A percentile compares a stretch with the other conserved stretches of the same genome.
These are phyloP conservation scores for Zangia roseola DNA, from an alignment of 768 basidiomycete species.

Conservation along the genomic window DNA sequence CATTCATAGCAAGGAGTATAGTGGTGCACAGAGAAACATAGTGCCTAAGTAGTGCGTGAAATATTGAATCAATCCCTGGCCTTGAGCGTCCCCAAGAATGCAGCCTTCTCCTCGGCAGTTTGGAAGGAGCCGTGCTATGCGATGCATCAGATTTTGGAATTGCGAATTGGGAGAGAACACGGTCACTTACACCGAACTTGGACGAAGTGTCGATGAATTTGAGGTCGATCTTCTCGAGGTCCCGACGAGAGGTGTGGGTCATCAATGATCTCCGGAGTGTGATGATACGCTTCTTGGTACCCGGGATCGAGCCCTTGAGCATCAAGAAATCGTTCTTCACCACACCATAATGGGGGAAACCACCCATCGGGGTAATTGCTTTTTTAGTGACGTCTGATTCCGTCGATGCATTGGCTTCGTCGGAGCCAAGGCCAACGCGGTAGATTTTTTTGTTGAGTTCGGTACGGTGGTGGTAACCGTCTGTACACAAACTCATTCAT, in stretches of 20 bases:
- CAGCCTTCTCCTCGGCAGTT: conserved; percentile 92
- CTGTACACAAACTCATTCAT: conserved; percentile 37
- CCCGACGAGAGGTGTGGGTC: conserved; percentile 92
- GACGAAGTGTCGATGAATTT: conserved; percentile 99
- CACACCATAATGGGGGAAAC: conserved; percentile 98
- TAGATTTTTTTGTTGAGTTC: conserved; percentile 99
- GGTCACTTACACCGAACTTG: conserved; percentile 83
- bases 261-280: conserved; percentile 97
- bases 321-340: conserved; percentile 99
- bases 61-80: conserved; percentile 59
- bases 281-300: conserved; percentile 97
- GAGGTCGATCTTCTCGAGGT: conserved; percentile 96
- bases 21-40: conserved; percentile 36
- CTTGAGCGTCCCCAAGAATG: conserved; percentile 93
- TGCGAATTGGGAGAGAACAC: neutral
- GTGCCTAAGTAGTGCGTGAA: conserved; percentile 39
- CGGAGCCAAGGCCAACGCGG: conserved; percentile 80
- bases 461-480: conserved; percentile 95
- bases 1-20: conserved; percentile 42
- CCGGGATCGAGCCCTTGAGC: conserved; percentile 93
- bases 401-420: conserved; percentile 85
- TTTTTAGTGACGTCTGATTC: conserved; percentile 95
- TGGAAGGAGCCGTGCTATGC: conserved; percentile 92
- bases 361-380: conserved; percentile 94
- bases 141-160: conserved; percentile 5